Evolutionary conservation across 2,329 filamentous ascomycete species (phyloP).

Genomic region (Exophiala bonariae): DNA sequence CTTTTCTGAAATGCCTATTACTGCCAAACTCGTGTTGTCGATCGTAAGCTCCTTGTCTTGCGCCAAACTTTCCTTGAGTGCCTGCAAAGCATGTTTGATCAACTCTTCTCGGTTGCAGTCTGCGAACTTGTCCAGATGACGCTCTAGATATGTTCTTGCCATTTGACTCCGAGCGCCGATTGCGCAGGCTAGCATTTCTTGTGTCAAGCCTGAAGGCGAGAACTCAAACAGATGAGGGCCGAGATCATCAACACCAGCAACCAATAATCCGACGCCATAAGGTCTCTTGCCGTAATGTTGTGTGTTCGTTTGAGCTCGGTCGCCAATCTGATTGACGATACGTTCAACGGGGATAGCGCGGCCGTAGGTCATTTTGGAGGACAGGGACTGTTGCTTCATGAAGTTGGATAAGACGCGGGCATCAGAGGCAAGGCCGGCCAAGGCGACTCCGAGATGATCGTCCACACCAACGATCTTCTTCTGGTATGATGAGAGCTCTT

Average conservation of each 20-base stretch:
- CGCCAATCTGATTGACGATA: constrained; percentile 87
- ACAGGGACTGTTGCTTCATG: constrained; percentile 99
- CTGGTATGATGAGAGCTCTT: constrained; percentile 99
- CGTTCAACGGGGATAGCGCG: constrained; percentile 87
- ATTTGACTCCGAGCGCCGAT: constrained; percentile 97
- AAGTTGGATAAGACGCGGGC: constrained; percentile 99
- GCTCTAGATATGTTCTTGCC: constrained; percentile 94
- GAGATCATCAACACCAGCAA: constrained; percentile 89
- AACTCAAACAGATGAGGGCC: constrained; percentile 98
- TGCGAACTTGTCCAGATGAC: constrained; percentile 81
- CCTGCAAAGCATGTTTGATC: constrained; percentile 83
- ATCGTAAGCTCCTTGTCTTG: constrained; percentile 98
- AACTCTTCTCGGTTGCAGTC: constrained; percentile 77
- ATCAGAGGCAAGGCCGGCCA: constrained; percentile 94
- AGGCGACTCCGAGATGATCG: constrained; percentile 90
- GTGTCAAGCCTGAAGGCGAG: constrained; percentile 91
- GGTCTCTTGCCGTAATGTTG: constrained; percentile 96
- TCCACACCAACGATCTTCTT: constrained; percentile 98
- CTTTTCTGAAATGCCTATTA: constrained; percentile 64
- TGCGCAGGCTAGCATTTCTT: constrained; percentile 95
- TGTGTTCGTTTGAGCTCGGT: constrained; percentile 96
- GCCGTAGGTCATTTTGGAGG: constrained; percentile 92
- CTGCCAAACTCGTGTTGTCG: constrained; percentile 90
- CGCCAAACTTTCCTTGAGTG: constrained; percentile 90
- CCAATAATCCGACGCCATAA: constrained; percentile 90